Evolutionary conservation across 495 filamentous ascomycete genomes (phyloP).

Genomic region (Podospora pseudocomata): DNA sequence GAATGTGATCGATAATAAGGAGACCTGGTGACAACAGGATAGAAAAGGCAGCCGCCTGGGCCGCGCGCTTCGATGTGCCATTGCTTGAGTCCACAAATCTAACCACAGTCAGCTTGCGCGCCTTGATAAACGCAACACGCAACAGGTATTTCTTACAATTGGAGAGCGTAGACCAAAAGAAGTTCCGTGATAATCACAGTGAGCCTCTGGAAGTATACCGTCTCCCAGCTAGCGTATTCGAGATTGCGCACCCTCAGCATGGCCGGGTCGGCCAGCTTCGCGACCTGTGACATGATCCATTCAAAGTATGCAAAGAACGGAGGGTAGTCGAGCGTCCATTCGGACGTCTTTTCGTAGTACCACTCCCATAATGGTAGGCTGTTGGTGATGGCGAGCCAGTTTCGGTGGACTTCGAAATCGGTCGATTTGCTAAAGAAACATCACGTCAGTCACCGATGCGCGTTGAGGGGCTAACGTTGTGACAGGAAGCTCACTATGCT

Average conservation of each 20-base stretch:
- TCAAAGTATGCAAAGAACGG: constrained; percentile 98
- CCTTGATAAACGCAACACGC: not conserved
- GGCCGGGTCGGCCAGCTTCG: constrained; percentile 67
- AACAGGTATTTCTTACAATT: constrained; percentile 49
- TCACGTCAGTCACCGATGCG: constrained; percentile 4
- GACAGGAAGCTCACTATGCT: constrained; percentile 71
- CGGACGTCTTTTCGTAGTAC: constrained; percentile 95
- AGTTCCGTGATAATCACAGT: constrained; percentile 88
- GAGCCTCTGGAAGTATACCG: constrained; percentile 84
- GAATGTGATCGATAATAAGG: constrained; percentile 96
- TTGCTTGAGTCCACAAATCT: constrained; percentile 71
- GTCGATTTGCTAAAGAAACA: constrained; percentile 78
- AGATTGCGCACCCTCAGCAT: constrained; percentile 83
- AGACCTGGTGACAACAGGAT: constrained; percentile 89
- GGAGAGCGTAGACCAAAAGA: constrained; percentile 77
- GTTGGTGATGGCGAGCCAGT: constrained; percentile 94
- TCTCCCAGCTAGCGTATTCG: constrained; percentile 83
- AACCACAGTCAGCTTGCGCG: not conserved
- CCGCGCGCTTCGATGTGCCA: constrained; percentile 62
- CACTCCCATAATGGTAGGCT: constrained; percentile 83
- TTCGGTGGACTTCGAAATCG: constrained; percentile 96
- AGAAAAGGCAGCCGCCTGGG: constrained; percentile 82
- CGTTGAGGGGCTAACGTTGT: not conserved
- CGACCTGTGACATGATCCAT: constrained; percentile 83
- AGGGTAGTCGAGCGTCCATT: constrained; percentile 99